phyloP scores from a whole-genome alignment of 768 basidiomycete genomes.

The Lentinula raphanica region DNA sequence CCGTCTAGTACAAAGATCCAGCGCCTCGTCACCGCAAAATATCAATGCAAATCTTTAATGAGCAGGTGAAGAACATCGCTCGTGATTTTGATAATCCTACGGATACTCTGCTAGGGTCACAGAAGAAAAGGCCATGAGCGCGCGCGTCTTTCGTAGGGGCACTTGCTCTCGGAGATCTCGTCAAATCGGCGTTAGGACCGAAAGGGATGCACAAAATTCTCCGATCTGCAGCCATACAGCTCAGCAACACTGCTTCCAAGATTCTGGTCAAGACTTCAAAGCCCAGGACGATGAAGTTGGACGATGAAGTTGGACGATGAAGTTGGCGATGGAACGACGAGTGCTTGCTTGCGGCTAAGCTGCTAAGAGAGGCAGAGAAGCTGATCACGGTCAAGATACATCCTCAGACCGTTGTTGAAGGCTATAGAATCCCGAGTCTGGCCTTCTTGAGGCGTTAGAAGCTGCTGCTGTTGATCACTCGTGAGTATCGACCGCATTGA shows the following conservation, averaged over 20 bases:
- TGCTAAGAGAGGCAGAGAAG: constrained; percentile 93
- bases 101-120: constrained; percentile 74
- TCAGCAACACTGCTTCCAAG: constrained; percentile 98
- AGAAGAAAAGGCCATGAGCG: constrained; percentile 98
- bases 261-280: constrained; percentile 99
- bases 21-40: constrained; percentile 87
- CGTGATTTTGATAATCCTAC: too few species aligned
- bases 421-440: constrained; percentile 85
- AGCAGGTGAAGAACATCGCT: constrained; percentile 38
- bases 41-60: constrained; percentile 69
- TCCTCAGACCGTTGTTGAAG: constrained; percentile 97
- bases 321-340: constrained; percentile 94
- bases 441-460: constrained; percentile 86
- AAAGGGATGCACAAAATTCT: constrained; percentile 99
- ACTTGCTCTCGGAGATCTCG: constrained; percentile 93
- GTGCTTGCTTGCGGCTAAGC: constrained; percentile 88
- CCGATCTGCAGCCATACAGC: constrained; percentile 86
- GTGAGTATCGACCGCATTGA: constrained; percentile 38
- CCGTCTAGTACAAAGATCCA: constrained; percentile 84
- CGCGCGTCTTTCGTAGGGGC: constrained; percentile 98
- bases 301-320: too few species aligned
- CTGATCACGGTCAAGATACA: constrained; percentile 89
- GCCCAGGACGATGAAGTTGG: constrained; percentile 99
- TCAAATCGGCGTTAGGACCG: constrained; percentile 96
- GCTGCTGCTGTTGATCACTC: constrained; percentile 76